A percentile compares a stretch with the other conserved stretches of the same genome.
These are phyloP conservation scores for Tritrichomonas musculus DNA, from an alignment of 208 protist genomes.

Conservation along the genomic window DNA sequence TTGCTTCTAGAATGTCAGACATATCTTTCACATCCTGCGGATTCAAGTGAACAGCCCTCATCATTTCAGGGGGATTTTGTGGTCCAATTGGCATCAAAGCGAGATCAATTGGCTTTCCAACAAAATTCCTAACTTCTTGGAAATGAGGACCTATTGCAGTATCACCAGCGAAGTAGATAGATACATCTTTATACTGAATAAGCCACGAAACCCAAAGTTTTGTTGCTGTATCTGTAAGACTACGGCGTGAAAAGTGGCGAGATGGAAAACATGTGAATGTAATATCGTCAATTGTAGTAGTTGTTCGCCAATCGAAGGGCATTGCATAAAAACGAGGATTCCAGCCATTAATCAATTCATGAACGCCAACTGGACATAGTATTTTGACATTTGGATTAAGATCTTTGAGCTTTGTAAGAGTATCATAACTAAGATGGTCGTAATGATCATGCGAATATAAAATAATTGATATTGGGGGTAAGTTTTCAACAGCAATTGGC, in stretches of 20 bases:
- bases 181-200: no score
- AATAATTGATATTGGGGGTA: neutral
- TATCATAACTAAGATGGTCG: neutral
- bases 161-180: neutral
- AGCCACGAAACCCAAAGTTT: no score
- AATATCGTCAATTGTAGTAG: no score
- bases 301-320: no score
- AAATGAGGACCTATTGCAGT: constrained; percentile 17
- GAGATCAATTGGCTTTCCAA: neutral
- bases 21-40: neutral
- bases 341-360: neutral
- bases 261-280: no score
- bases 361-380: neutral
- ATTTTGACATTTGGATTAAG: neutral
- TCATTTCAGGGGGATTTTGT: neutral
- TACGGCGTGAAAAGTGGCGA: no score
- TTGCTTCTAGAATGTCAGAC: neutral
- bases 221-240: no score
- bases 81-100: neutral
- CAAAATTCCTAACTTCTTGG: neutral
- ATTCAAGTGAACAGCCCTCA: neutral
- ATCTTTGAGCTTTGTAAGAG: neutral
- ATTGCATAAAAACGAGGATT: no score
- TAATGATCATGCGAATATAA: neutral
- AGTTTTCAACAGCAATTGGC: neutral